phyloP scores from a whole-genome alignment of 768 basidiomycete genomes.

The Tulasnella sp. region DNA sequence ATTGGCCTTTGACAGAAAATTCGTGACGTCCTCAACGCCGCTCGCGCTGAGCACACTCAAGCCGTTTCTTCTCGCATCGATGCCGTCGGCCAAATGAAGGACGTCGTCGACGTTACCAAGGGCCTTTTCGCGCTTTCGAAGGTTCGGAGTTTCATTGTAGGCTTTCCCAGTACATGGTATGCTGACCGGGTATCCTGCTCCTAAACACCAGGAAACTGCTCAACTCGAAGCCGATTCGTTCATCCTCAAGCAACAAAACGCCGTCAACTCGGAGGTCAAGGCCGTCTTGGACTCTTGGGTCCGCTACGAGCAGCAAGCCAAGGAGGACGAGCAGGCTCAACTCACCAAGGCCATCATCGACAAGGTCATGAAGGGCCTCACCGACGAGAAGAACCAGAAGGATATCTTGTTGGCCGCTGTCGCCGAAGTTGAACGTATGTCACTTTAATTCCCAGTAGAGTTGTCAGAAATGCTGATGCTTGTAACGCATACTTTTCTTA shows the following conservation, averaged over 20 bases:
- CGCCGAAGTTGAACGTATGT: conserved; percentile 87
- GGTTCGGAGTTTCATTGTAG: conserved; percentile 34
- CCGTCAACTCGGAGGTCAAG: conserved; percentile 81
- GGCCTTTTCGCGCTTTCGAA: conserved; percentile 87
- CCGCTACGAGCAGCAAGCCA: conserved; percentile 90
- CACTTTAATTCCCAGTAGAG: too few species aligned
- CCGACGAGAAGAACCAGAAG: conserved; percentile 82
- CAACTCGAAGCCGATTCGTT: conserved; percentile 82
- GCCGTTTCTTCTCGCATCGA: conserved; percentile 89
- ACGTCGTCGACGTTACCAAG: conserved; percentile 85
- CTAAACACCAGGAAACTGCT: conserved; percentile 94
- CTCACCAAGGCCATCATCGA: conserved; percentile 80
- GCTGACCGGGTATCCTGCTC: neutral
- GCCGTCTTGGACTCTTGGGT: conserved; percentile 96
- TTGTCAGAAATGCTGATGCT: too few species aligned
- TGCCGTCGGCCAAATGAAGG: conserved; percentile 88
- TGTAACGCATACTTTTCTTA: conserved; percentile 30
- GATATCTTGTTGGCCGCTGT: conserved; percentile 73
- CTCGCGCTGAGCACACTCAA: conserved; percentile 82
- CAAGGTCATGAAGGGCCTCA: conserved; percentile 70
- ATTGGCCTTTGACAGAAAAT: conserved; percentile 39
- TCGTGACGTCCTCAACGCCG: conserved; percentile 63
- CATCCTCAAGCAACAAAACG: conserved; percentile 79
- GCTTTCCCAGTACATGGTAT: neutral
- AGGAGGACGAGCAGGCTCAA: conserved; percentile 92